Conservation (phyloP, 768 basidiomycete genomes). For the Xerocomus potaroensis region DNA sequence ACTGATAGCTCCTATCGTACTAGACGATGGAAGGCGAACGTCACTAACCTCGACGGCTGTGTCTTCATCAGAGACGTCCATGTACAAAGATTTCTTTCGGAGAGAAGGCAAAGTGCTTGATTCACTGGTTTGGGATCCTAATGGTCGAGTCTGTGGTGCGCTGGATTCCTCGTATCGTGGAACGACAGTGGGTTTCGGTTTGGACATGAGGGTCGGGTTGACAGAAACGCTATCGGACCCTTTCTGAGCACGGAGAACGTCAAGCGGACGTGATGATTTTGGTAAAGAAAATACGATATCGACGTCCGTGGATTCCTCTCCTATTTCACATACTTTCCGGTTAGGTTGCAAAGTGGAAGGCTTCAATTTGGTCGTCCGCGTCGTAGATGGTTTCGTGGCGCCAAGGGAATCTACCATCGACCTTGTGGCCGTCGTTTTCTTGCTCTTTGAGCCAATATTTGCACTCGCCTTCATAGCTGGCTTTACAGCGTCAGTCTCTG, state of each 20-base stretch:
- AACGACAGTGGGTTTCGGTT: background rate
- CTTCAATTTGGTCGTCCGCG: constrained; percentile 6
- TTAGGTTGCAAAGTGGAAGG: background rate
- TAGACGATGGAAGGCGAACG: background rate
- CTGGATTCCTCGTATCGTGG: constrained; percentile 12
- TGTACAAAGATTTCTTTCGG: constrained; percentile 15
- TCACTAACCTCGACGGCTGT: constrained; percentile 19
- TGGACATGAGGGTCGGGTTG: background rate
- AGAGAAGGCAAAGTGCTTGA: background rate
- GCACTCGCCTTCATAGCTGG: background rate
- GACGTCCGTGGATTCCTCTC: constrained; percentile 6
- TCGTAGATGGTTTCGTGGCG: constrained; percentile 7
- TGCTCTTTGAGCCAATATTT: background rate
- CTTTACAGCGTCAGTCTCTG: background rate
- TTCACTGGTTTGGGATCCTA: background rate
- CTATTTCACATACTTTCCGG: constrained; percentile 8
- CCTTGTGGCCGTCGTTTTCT: background rate
- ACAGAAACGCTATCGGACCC: background rate
- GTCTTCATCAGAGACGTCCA: constrained; percentile 24
- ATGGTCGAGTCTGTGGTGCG: background rate
- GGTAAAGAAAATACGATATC: constrained; percentile 3
- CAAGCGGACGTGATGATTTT: constrained; percentile 24
- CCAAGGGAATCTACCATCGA: constrained; percentile 11
- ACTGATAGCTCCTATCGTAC: background rate
- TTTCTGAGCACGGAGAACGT: constrained; percentile 19